Percentiles rank a stretch among this genome's conserved stretches.
Evolutionary conservation across 495 filamentous ascomycete species (phyloP).

Genomic region (Pyrenopolyporus hunteri): DNA sequence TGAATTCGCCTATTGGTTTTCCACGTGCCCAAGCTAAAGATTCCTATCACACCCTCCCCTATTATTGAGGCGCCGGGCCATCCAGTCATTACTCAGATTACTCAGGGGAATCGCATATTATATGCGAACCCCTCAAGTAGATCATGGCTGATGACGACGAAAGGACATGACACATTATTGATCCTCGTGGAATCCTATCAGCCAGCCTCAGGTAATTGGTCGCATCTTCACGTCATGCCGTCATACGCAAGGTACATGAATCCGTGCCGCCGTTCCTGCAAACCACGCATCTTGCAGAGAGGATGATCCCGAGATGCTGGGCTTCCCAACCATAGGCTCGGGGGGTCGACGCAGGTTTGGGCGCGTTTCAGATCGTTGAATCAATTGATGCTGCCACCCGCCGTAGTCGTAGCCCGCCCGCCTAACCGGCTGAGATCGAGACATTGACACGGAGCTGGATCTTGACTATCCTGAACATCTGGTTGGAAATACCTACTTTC

Average conservation of each 20-base stretch:
- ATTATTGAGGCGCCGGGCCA: no score
- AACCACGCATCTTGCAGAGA: slow-evolving; percentile 31
- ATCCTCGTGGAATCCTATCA: slow-evolving; percentile 6
- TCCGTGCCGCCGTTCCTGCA: slow-evolving; percentile 22
- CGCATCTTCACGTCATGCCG: background rate
- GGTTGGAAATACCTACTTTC: background rate
- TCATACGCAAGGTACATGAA: slow-evolving; percentile 20
- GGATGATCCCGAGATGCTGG: slow-evolving; percentile 26
- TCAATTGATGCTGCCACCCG: background rate
- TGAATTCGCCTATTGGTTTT: slow-evolving; percentile 22
- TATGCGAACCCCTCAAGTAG: no score
- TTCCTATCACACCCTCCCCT: no score
- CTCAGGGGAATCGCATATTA: no score
- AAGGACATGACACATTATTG: background rate
- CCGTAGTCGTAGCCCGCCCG: background rate
- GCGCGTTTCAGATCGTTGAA: slow-evolving; percentile 25
- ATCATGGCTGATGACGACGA: no score
- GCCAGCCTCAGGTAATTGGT: slow-evolving; percentile 15
- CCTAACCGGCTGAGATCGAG: background rate
- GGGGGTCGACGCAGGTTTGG: slow-evolving; percentile 4
- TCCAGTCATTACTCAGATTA: no score
- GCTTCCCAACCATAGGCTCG: slow-evolving; percentile 7
- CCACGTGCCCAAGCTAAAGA: background rate
- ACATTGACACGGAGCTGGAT: background rate
- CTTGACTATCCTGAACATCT: no score